Evolutionary conservation across 495 filamentous ascomycete species (phyloP).

Genomic region (Aspergillus mulundensis): DNA sequence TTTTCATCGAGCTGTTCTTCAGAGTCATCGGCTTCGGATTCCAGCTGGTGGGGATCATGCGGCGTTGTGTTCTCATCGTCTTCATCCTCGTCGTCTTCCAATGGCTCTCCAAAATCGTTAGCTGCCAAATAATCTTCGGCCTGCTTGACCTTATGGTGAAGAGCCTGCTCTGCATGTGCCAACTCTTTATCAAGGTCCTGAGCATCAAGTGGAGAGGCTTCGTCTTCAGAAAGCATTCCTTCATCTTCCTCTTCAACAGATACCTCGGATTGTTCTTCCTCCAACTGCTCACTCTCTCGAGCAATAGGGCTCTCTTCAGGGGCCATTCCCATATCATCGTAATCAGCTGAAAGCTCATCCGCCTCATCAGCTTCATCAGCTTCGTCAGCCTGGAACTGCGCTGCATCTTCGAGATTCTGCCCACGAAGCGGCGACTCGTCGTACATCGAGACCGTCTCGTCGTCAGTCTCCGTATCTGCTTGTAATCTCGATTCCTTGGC

Average conservation of each 20-base stretch:
- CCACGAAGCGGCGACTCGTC: constrained; percentile 11
- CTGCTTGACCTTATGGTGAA: constrained; percentile 10
- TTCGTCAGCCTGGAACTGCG: constrained; percentile 10
- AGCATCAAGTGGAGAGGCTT: constrained; percentile 7
- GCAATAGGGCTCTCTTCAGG: not conserved
- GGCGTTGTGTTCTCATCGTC: not conserved
- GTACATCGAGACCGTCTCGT: constrained; percentile 5
- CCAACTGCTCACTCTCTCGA: not conserved
- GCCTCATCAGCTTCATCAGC: not conserved
- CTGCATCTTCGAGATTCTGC: constrained; percentile 1
- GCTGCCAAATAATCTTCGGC: constrained; percentile 14
- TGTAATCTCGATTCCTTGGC: constrained; percentile 4
- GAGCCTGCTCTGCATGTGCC: constrained; percentile 11
- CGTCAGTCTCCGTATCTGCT: constrained; percentile 4
- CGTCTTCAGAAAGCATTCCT: constrained; percentile 3
- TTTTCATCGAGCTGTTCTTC: not conserved
- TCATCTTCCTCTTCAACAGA: not conserved
- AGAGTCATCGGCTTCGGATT: not conserved
- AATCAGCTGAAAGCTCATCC: not conserved
- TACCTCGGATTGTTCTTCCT: not conserved
- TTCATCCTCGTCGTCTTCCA: not conserved
- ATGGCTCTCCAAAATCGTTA: not conserved
- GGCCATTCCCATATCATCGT: not conserved
- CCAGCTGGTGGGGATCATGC: not conserved
- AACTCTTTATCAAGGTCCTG: constrained; percentile 4